Evolutionary conservation across 768 basidiomycete species (phyloP).

Genomic region (Crassisporium funariophilum): DNA sequence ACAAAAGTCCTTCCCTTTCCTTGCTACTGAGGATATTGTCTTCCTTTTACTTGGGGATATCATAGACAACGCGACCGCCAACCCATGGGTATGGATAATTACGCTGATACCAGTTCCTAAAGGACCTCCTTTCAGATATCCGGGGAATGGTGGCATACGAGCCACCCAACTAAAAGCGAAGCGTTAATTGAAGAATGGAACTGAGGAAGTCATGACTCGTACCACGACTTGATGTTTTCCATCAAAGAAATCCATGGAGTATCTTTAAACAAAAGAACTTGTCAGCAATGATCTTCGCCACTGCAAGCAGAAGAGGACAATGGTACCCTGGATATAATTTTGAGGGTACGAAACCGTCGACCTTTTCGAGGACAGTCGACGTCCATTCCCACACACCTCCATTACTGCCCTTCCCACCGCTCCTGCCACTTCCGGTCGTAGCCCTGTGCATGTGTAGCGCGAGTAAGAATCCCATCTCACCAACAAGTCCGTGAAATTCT

Average conservation of each 20-base stretch:
- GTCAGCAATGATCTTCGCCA: background rate
- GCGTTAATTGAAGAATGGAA: slow-evolving; percentile 10
- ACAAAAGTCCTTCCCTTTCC: too few relatives aligned
- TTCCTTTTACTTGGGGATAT: slow-evolving; percentile 22
- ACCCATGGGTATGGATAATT: slow-evolving; percentile 92
- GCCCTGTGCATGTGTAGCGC: slow-evolving; percentile 44
- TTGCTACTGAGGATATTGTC: background rate
- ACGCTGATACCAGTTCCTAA: slow-evolving; percentile 92
- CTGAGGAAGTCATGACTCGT: slow-evolving; percentile 12
- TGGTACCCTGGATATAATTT: slow-evolving; percentile 83
- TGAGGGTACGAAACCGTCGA: slow-evolving; percentile 78
- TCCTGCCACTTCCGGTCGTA: slow-evolving; percentile 59
- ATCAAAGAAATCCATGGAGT: slow-evolving; percentile 92
- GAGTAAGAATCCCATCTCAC: background rate
- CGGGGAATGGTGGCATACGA: slow-evolving; percentile 87
- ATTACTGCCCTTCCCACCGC: slow-evolving; percentile 70
- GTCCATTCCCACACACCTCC: slow-evolving; percentile 99
- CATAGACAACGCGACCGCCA: slow-evolving; percentile 65
- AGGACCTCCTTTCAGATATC: slow-evolving; percentile 69
- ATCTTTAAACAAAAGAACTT: slow-evolving; percentile 39
- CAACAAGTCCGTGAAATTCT: slow-evolving; percentile 30
- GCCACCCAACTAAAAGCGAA: slow-evolving; percentile 71
- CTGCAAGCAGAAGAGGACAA: background rate
- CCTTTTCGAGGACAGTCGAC: slow-evolving; percentile 68
- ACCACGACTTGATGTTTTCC: slow-evolving; percentile 84